phyloP scores from a whole-genome alignment of 176 grass and related monocot genomes.

The Phoenix roebelenii region DNA sequence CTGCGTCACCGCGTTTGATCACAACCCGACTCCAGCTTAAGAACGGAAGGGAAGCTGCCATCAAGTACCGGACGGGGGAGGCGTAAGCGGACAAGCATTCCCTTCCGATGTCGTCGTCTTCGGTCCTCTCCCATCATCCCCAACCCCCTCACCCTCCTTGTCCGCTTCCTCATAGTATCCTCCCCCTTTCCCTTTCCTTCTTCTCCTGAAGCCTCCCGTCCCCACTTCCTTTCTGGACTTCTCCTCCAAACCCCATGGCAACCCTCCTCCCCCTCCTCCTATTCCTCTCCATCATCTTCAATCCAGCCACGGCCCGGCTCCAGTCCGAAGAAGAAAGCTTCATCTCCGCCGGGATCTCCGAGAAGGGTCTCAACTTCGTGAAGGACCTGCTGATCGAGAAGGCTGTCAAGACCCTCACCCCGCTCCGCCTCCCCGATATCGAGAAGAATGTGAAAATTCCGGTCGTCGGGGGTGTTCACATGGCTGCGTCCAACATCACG shows the following conservation, averaged over 20 bases:
- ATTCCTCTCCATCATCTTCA: conserved; percentile 6
- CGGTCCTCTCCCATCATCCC: no score
- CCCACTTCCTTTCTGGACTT: neutral
- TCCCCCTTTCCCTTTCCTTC: no score
- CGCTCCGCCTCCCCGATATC: conserved; percentile 51
- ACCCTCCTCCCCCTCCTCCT: conserved; percentile 6
- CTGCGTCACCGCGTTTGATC: no score
- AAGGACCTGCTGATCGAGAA: conserved; percentile 61
- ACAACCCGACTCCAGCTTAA: no score
- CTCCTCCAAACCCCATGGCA: conserved; percentile 23
- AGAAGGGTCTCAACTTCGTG: conserved; percentile 53
- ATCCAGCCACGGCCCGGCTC: neutral
- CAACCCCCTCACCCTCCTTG: no score
- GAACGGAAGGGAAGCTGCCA: no score
- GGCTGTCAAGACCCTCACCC: conserved; percentile 56
- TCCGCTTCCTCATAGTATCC: no score
- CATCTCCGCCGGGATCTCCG: conserved; percentile 45
- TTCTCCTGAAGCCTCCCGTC: no score
- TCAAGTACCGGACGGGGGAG: no score
- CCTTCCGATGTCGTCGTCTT: no score
- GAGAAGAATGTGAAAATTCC: conserved; percentile 54
- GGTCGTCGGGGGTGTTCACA: conserved; percentile 41
- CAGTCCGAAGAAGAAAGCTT: conserved; percentile 19
- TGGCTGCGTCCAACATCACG: conserved; percentile 50
- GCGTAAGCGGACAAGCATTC: no score